Base-by-base conservation (phyloP, 257 asterid genomes). In the Perilla frutescens region DNA sequence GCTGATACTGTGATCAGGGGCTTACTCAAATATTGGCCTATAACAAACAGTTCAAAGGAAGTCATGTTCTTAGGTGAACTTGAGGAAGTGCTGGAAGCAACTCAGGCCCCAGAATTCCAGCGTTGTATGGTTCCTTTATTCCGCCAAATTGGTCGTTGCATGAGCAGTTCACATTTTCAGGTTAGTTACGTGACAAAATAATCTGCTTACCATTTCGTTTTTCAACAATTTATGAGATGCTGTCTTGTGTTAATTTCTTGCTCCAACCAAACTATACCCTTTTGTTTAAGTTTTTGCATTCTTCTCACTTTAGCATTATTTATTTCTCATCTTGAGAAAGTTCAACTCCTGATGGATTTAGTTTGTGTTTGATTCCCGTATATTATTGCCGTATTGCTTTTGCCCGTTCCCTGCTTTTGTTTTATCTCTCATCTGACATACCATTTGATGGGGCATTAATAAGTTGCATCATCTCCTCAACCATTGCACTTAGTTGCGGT, bases 131-230 rank as follows among this genome's bases (percentile, higher is more conserved):
- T 87, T 66, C 93, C 96, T 67, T 83, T 90, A 81, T 87, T 90
- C 77, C 89, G 79, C 14, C 87, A 83, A 80, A 82, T 89, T 76
- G 82, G 78, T 62, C 90, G 79, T 37, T 89, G 93, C 80, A 68
- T 90, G 78, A 84, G 93, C 83, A 86, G 96, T 79, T 90, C 93
- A 36, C 96, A 90, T 83, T 90, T 90, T 75, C 96, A 90, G 93
- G 96, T 90, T 71, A 47, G 84, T 76, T 63, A 11, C 48, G 13
- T 71, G 51, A 51, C 26, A 62, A 62, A 31, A 48, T 47, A 26
- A 37, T 76, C 13, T 45, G 62, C 51, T 72, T 15, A 51, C 26
- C 13, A 26, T 48, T 45, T 41, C 65, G 12, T 78, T 36, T 7
- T 54, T 53, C 37, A 7, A 32, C 40, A 34, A 55, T 5, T 75